These are phyloP conservation scores for Lepiota venenata DNA, from an alignment of 768 basidiomycete genomes.

Conservation along the genomic window DNA sequence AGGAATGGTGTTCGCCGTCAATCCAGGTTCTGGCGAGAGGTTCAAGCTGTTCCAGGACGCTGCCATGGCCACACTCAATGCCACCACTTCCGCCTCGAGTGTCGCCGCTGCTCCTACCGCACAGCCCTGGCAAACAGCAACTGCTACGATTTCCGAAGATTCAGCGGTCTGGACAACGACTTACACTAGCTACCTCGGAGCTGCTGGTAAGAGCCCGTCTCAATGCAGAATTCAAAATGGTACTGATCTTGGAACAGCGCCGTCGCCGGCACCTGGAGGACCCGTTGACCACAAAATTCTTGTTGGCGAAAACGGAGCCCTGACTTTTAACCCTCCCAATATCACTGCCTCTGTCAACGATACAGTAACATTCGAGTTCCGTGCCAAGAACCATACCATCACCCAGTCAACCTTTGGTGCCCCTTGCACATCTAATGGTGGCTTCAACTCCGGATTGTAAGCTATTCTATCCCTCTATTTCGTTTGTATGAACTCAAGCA, in stretches of 20 bases:
- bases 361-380: conserved; percentile 41
- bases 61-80: conserved; percentile 30
- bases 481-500: not conserved
- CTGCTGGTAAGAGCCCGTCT: conserved; percentile 24
- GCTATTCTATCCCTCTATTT: conserved; percentile 14
- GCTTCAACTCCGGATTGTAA: conserved; percentile 44
- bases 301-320: conserved; percentile 34
- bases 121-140: conserved; percentile 32
- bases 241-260: conserved; percentile 12
- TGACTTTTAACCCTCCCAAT: conserved; percentile 33
- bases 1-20: conserved; percentile 70
- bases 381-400: conserved; percentile 45
- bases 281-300: conserved; percentile 32
- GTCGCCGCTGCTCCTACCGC: conserved; percentile 27
- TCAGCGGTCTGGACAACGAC: conserved; percentile 32
- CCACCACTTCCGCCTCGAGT: conserved; percentile 17
- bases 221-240: too few relatives aligned
- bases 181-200: conserved; percentile 35
- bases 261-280: conserved; percentile 22
- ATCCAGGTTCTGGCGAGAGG: conserved; percentile 37
- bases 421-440: conserved; percentile 30
- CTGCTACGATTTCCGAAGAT: conserved; percentile 36
- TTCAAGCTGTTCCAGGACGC: conserved; percentile 48
- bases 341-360: conserved; percentile 40
- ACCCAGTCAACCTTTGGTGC: conserved; percentile 38